Base-by-base conservation (phyloP, 441 rosid species). In the Eruca vesicaria region DNA sequence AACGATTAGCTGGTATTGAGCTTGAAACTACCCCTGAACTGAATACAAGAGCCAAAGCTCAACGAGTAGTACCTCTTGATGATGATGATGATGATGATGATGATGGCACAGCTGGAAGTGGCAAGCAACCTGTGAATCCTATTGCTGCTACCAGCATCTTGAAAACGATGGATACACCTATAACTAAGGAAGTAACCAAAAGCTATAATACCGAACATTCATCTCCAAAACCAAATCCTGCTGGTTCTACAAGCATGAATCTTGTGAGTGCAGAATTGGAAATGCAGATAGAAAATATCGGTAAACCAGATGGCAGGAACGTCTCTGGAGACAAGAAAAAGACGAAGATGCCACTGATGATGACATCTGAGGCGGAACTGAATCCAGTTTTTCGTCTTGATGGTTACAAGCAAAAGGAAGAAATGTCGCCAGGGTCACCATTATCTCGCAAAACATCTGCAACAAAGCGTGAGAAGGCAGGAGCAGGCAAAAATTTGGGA, bases 1-100 rank as follows among this genome's bases (percentile, higher is more conserved):
- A 86, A 77, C 86, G 99, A 33, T 92, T 93, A 76, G 95, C 99
- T 79, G 98, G 97, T 52, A 74, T 91, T 64, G 87, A 87, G 45
- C 90, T 87, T 67, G 88, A 91, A 73, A 89, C 88, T 33, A 76
- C 79, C 35, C 86, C 87, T 67, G 95, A 91, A 79, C 79, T 88
- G 38, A 81, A 84, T 79, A 66, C 84, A 78, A 78, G 72, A 48
- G 75, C 83, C 41, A 82, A 86, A 72, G 84, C 69, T 63, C 83
- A 73, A 73, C 79, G 57, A 79, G 64, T 73, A 58, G 66, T 50
- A 78, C 78, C 75, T 48, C 69, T 52, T 77, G 59, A 76, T 74
- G 56, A 48, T 16, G 64, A 61, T 77, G 59, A 76, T 74, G 56
- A 48, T 7, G 64, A 61, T 74, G 55, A 48, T 16, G 64, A 61